Evolutionary conservation across 495 filamentous ascomycete genomes (phyloP), one percentile per base, ranked within the genome.

Genomic region (Aspergillus baeticus): DNA sequence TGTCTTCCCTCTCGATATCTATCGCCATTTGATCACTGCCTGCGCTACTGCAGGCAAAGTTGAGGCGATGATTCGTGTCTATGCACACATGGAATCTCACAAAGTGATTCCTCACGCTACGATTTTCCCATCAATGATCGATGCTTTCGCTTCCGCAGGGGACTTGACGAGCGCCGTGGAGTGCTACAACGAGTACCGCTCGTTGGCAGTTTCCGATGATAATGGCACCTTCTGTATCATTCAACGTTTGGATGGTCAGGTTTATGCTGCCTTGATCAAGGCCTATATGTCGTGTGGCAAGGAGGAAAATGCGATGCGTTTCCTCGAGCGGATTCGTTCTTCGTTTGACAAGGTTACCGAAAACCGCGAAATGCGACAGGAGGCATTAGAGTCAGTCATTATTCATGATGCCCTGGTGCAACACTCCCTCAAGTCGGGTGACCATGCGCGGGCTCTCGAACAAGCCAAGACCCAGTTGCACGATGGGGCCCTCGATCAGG

Each of bases 141-240:
- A 89, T 36, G 91, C 91, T 0, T 98, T 96, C 65, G 91, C 88
- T 41, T 81, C 81, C 26, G 80, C 79, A 5, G 86, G 91, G 14
- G 91, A 98, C 63, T 77, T 98, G 35, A 77, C 79, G 63, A 93
- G 88, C 59, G 95, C 91, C n/a, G 87, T 96, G 10, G 94, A 98
- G 63, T 91, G 90, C 74, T 97, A 96, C 73, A 90, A 95, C 60
- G 91, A 92, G 70, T 98, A 98, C 78, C 91, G 89, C 64, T 77
- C 80, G 10, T 79, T 96, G 14, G 93, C 90, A 23, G 82, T 94
- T 57, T 86, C 85, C 23, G 81, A 94, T 62, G 88, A 96, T 70
- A 81, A 81, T 34, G 91, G 91, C 22, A 80, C 87, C 41, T 78
- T 86, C 52, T 80, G 79, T n/a, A 76, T 89, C 29, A 79, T 85